Percentiles rank a stretch among this genome's conserved stretches.
These are phyloP conservation scores for Phytophthora ohioensis DNA, from an alignment of 352 stramenopile species.

Conservation along the genomic window DNA sequence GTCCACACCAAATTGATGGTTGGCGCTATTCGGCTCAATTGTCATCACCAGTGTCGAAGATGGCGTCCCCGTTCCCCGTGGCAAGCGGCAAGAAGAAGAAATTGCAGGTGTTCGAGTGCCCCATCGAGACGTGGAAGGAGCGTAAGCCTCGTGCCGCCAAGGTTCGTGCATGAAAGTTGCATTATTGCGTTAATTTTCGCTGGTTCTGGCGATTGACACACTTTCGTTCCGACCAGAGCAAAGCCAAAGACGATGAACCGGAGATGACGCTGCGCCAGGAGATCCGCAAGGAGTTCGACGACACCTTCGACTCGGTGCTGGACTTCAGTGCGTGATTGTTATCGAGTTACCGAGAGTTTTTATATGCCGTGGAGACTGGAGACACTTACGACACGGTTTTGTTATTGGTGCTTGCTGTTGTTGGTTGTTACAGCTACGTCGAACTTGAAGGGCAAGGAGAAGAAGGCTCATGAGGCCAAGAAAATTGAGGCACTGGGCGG, in stretches of 20 bases:
- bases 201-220: slow-evolving; percentile 15
- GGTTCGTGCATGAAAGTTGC: slow-evolving; percentile 25
- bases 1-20: slow-evolving; percentile 19
- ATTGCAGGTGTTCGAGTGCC: slow-evolving; percentile 83
- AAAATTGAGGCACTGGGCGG: slow-evolving; percentile 76
- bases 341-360: background rate
- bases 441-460: slow-evolving; percentile 82
- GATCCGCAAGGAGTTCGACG: slow-evolving; percentile 82
- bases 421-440: slow-evolving; percentile 42
- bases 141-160: slow-evolving; percentile 39
- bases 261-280: slow-evolving; percentile 70
- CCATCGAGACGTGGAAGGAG: slow-evolving; percentile 77
- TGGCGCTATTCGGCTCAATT: slow-evolving; percentile 24
- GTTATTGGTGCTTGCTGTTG: slow-evolving; percentile 4
- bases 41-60: slow-evolving; percentile 12
- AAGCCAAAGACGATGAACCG: slow-evolving; percentile 35
- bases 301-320: slow-evolving; percentile 76
- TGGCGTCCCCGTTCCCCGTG: slow-evolving; percentile 79
- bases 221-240: slow-evolving; percentile 14
- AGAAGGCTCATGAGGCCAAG: slow-evolving; percentile 78
- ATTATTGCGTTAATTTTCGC: background rate
- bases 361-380: slow-evolving; percentile 10
- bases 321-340: slow-evolving; percentile 60
- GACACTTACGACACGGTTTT: background rate
- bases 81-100: slow-evolving; percentile 79